Evolutionary conservation across 2,329 filamentous ascomycete genomes (phyloP), one percentile per base, ranked within the genome.

Genomic region (Penicillium sp.): DNA sequence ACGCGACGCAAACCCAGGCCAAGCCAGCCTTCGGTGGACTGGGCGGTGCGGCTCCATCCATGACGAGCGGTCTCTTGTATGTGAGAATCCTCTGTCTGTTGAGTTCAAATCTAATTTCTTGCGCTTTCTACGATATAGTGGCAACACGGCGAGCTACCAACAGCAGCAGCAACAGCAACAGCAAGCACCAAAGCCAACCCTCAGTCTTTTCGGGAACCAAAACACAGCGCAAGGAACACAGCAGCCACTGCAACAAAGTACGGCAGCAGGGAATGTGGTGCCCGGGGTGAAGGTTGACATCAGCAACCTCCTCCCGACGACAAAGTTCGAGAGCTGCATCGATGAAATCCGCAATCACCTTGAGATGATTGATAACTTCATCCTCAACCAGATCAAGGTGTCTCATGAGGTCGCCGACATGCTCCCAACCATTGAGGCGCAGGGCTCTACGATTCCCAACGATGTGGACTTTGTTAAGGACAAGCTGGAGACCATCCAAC

Each of bases 281-380:
- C 81, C 84, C 0, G 87, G 85, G 13, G 84, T 88, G 13, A 83
- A 86, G 57, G 86, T 94, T 56, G 86, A 93, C 64, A 69, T 86
- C 36, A 79, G 79, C 54, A 87, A 86, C 59, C 74, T 97, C 45
- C 81, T 88, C 36, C 84, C 86, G 11, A 94, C 90, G 0, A 95
- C 89, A 3, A 87, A 93, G 47, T 96, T 93, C 72, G 87, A 89
- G 60, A 91, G 95, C 64, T 82, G 95, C 18, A 81, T 86, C 45
- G 85, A 91, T 51, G 81, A 87, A 19, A 73, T 95, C 11, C 88
- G 94, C 59, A 79, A 81, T 47, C 72, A 87, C 51, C 86, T 98
- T 47, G 80, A 87, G 47, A 69, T 75, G 7, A 80, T 94, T 48
- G 91, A 98, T 65, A 78, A 79, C 42, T 80, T 84, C 50, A 91